Conservation (phyloP, 1,284 basidiomycete genomes). For the Inonotus hispidus region DNA sequence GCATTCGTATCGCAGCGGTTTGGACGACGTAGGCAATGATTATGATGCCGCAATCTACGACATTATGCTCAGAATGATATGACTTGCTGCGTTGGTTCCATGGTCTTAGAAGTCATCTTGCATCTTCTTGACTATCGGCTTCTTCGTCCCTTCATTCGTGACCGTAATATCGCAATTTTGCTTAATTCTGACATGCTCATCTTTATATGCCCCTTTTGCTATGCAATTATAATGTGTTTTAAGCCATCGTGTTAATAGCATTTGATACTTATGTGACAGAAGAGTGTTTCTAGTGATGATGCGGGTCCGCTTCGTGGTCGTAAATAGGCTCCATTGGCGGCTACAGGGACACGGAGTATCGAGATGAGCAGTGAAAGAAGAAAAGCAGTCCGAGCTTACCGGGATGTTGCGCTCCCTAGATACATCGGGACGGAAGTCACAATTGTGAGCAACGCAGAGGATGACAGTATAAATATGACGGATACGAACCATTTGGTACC, state of each 20-base stretch:
- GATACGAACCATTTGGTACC: slow-evolving; percentile 84
- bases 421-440: neutral
- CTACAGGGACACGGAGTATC: slow-evolving; percentile 2
- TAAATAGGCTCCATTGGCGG: slow-evolving; percentile 21
- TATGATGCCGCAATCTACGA: neutral
- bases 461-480: neutral
- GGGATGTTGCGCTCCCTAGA: slow-evolving; percentile 22
- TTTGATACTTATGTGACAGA: neutral
- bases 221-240: neutral
- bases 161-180: neutral
- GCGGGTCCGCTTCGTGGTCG: slow-evolving; percentile 20
- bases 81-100: neutral
- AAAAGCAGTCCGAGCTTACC: slow-evolving; percentile 9
- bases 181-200: neutral
- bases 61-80: neutral
- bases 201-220: neutral
- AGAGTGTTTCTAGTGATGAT: slow-evolving; percentile 9
- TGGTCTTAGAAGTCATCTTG: neutral
- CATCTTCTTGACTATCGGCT: neutral
- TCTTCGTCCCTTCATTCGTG: neutral
- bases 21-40: slow-evolving; percentile 1
- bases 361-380: neutral
- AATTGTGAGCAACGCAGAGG: neutral
- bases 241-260: neutral
- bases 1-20: neutral